Evolutionary conservation across 495 filamentous ascomycete species (phyloP).

Genomic region (Penicillium waksmanii): DNA sequence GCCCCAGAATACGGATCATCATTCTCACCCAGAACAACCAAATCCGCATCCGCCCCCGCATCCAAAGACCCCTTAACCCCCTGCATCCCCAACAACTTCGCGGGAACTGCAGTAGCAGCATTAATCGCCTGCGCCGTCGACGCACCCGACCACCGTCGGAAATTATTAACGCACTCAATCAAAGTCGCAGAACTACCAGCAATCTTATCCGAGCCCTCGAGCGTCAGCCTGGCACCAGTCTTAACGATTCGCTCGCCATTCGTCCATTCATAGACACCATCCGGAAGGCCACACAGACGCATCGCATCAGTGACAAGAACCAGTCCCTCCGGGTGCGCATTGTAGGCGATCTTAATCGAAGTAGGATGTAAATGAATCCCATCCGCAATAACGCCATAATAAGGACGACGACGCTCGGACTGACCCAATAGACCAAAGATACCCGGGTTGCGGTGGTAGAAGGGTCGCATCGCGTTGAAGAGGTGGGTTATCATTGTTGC

Average conservation of each 20-base stretch:
- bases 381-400: conserved; percentile 64
- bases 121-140: conserved; percentile 66
- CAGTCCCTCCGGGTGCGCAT: conserved; percentile 55
- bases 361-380: conserved; percentile 66
- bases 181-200: conserved; percentile 72
- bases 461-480: conserved; percentile 87
- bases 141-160: conserved; percentile 69
- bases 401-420: conserved; percentile 51
- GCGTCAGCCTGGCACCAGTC: conserved; percentile 63
- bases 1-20: conserved; percentile 45
- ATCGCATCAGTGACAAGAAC: conserved; percentile 67
- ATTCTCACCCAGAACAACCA: conserved; percentile 68
- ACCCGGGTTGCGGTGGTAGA: conserved; percentile 84
- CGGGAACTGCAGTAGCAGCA: conserved; percentile 73
- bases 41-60: conserved; percentile 76
- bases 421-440: conserved; percentile 75
- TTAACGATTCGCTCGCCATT: conserved; percentile 76
- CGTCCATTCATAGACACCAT: conserved; percentile 78
- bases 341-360: conserved; percentile 62
- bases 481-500: conserved; percentile 87
- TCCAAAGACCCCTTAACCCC: conserved; percentile 69
- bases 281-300: conserved; percentile 67
- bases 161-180: conserved; percentile 81
- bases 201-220: conserved; percentile 73
- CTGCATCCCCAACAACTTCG: conserved; percentile 69